Evolutionary conservation across 1,139 yeast species (phyloP), one percentile per base, ranked within the genome.

Genomic region (Williopsis jadinii): DNA sequence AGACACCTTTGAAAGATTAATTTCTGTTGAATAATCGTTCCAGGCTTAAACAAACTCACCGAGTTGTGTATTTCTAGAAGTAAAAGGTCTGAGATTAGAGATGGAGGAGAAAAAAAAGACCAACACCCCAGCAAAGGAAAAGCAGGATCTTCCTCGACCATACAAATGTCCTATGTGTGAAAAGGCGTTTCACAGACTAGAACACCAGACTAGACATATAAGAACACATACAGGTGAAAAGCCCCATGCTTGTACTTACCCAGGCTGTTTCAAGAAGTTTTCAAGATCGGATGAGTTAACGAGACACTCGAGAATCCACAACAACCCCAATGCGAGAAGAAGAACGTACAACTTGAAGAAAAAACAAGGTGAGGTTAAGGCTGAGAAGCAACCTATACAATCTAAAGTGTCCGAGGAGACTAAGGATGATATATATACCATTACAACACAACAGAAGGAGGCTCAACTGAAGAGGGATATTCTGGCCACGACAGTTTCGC

Each of bases 151-250:
- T 28, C 41, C 51, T 1, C 51, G 70, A 40, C 84, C 84, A 2
- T 77, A 75, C 59, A 71, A 75, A 44, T 78, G 84, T 57, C 75
- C 80, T 35, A 64, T 79, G 56, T 79, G 86, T 65, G 67, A 69
- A 50, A 71, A 80, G 61, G 80, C 83, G 37, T 72, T 82, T 57
- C 83, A 77, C 55, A 64, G 84, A 44, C 58, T 77, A 39, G 84
- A 78, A 55, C 84, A 81, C 58, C 81, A 80, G 55, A 77, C 86
- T 9, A 71, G 88, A 51, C 90, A 82, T 54, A 80, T 79, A 53
- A 64, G 84, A 47, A 78, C 82, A 30, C 84, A 79, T 54, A 79
- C 85, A 2, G 85, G 85, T 26, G 84, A 80, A 55, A 79, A 84
- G 52, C 92, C 92, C n/a, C 86, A 82, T 56, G 76, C 73, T n/a